These are phyloP conservation scores for Pichia sporocuriosa DNA, from an alignment of 805 yeast genomes.

Conservation along the genomic window DNA sequence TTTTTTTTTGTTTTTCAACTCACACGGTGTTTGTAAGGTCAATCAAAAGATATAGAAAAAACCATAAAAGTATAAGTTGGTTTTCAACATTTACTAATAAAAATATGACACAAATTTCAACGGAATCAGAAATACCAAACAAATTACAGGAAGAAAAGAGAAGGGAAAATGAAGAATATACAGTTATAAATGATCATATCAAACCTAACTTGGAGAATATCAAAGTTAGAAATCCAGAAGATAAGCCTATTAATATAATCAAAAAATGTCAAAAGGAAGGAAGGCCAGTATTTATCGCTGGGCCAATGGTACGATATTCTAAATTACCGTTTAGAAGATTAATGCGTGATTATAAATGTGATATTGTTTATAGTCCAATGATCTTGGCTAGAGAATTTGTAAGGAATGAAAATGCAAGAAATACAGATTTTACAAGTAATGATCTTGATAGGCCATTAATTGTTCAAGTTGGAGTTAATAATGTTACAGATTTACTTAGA, in stretches of 20 bases:
- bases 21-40: too few relatives aligned
- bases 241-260: conserved; percentile 49
- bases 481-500: conserved; percentile 70
- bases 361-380: conserved; percentile 93
- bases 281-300: conserved; percentile 62
- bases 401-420: conserved; percentile 70
- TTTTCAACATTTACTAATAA: too few relatives aligned
- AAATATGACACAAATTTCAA: too few relatives aligned
- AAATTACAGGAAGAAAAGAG: too few relatives aligned
- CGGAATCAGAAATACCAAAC: too few relatives aligned
- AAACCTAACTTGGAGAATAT: conserved; percentile 16
- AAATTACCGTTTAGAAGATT: conserved; percentile 86
- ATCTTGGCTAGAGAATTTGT: conserved; percentile 93
- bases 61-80: too few relatives aligned
- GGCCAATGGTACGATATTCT: conserved; percentile 97
- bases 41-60: too few relatives aligned
- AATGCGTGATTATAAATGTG: conserved; percentile 64
- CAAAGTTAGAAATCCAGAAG: conserved; percentile 33
- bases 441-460: conserved; percentile 61
- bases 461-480: conserved; percentile 87
- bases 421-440: conserved; percentile 81
- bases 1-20: too few relatives aligned
- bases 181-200: neutral
- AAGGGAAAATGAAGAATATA: too few relatives aligned
- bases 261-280: conserved; percentile 39